A percentile compares a stretch with the other conserved stretches of the same genome.
Conservation (phyloP, 306 rosid genomes). For the Castanopsis chinensis region DNA sequence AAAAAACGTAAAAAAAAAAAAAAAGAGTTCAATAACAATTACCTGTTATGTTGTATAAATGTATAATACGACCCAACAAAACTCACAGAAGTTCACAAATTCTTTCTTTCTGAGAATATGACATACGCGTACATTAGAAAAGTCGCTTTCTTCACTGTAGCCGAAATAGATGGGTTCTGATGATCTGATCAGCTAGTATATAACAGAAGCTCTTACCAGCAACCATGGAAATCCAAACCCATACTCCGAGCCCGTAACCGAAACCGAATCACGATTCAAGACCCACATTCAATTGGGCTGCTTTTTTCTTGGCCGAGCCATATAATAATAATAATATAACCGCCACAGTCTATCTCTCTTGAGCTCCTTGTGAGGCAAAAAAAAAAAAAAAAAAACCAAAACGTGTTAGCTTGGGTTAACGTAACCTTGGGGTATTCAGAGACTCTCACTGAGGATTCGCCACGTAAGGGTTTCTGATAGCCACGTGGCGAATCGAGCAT, state of each 20-base stretch:
- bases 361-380: neutral
- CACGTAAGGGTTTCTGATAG: slow-evolving; percentile 15
- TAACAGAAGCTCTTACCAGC: neutral
- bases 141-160: neutral
- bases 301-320: neutral
- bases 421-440: neutral
- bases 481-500: slow-evolving; percentile 25
- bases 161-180: neutral
- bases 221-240: neutral
- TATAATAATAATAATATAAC: neutral
- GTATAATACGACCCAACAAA: neutral
- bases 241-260: neutral
- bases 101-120: neutral
- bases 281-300: neutral
- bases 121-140: neutral
- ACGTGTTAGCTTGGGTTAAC: slow-evolving; percentile 31
- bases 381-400: too few relatives aligned
- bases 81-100: neutral
- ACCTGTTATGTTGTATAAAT: neutral
- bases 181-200: neutral
- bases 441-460: neutral
- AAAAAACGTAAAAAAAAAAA: neutral
- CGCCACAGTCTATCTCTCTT: neutral
- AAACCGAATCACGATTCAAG: neutral
- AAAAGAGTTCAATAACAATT: neutral